Percentiles rank a stretch among this genome's conserved stretches.
phyloP scores from a whole-genome alignment of 2,329 filamentous ascomycete species.

The Exophiala phaeomuriformis region DNA sequence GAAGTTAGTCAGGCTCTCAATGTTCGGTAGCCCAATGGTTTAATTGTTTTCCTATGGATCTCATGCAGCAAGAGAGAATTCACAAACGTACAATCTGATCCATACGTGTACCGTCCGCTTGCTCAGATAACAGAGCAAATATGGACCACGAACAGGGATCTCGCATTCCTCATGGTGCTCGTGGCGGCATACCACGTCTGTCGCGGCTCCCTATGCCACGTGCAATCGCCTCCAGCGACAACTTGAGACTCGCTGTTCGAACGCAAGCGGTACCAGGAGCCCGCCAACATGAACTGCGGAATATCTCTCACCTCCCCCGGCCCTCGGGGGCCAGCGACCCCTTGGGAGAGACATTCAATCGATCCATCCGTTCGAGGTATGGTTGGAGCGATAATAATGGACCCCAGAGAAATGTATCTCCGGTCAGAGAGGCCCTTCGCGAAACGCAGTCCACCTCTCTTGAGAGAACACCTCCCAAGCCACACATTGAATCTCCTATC shows the following conservation, averaged over 20 bases:
- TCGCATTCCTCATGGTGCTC: conserved; percentile 5
- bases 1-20: neutral
- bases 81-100: neutral
- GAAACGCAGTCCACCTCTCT: conserved; percentile 12
- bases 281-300: conserved; percentile 21
- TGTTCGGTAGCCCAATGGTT: neutral
- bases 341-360: conserved; percentile 19
- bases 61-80: neutral
- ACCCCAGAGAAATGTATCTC: conserved; percentile 15
- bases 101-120: neutral
- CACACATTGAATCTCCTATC: conserved; percentile 19
- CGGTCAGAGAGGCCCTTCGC: conserved; percentile 21
- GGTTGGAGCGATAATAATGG: conserved; percentile 14
- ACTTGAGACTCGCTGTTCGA: conserved; percentile 13
- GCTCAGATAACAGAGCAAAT: neutral
- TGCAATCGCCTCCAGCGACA: conserved; percentile 22
- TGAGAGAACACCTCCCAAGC: conserved; percentile 25
- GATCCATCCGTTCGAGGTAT: conserved; percentile 17
- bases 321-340: conserved; percentile 4
- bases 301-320: conserved; percentile 17
- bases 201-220: conserved; percentile 25
- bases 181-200: conserved; percentile 21
- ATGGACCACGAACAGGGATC: conserved; percentile 22
- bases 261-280: conserved; percentile 5
- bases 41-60: neutral